phyloP scores from a whole-genome alignment of 2,329 filamentous ascomycete genomes.

The Anthostomella pinea region DNA sequence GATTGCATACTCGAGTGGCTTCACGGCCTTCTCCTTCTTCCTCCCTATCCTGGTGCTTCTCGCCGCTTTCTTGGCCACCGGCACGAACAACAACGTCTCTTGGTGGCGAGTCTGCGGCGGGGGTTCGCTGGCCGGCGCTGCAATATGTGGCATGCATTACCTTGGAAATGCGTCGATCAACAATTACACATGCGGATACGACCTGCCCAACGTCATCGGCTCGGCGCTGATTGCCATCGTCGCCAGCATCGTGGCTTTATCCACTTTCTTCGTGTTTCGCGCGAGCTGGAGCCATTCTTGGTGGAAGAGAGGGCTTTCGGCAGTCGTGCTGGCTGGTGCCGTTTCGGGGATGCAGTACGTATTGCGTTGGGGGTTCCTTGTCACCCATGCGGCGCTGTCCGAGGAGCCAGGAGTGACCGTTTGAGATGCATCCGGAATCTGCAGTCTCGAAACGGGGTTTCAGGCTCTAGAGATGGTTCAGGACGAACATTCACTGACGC shows the following conservation, averaged over 20 bases:
- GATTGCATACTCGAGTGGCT: slow-evolving; percentile 69
- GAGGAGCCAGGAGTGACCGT: too few species aligned
- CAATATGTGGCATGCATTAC: slow-evolving; percentile 85
- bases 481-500: too few species aligned
- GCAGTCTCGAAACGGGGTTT: too few species aligned
- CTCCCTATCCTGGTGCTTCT: slow-evolving; percentile 74
- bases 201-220: slow-evolving; percentile 58
- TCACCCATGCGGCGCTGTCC: too few species aligned
- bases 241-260: slow-evolving; percentile 67
- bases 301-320: slow-evolving; percentile 70
- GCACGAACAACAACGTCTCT: slow-evolving; percentile 54
- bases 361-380: too few species aligned
- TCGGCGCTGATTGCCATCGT: slow-evolving; percentile 70
- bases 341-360: slow-evolving; percentile 91
- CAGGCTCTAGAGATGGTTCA: too few species aligned
- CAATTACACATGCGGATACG: slow-evolving; percentile 70
- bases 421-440: too few species aligned
- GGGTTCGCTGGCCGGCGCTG: slow-evolving; percentile 67
- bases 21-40: slow-evolving; percentile 76
- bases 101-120: slow-evolving; percentile 59
- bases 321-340: slow-evolving; percentile 65
- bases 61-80: slow-evolving; percentile 68
- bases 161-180: slow-evolving; percentile 78
- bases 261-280: slow-evolving; percentile 74
- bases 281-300: slow-evolving; percentile 74